Conservation (phyloP, 441 rosid genomes). For the Eutrema salsugineum region DNA sequence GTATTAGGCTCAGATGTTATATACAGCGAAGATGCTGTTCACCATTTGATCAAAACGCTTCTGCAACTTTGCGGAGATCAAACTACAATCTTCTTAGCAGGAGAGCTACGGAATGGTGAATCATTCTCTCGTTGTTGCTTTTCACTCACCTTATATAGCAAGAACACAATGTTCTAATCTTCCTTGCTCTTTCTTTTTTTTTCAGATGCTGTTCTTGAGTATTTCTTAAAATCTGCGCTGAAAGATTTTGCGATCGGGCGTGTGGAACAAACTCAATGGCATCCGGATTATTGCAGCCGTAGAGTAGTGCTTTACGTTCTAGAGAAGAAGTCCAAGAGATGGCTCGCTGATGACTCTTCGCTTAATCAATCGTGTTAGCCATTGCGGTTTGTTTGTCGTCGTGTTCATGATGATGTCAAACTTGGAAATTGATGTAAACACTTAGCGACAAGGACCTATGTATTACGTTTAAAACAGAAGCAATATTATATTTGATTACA, state of each 20-base stretch:
- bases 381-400: background rate
- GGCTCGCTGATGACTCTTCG: slow-evolving; percentile 21
- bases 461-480: too few relatives aligned
- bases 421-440: too few relatives aligned
- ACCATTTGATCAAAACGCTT: slow-evolving; percentile 70
- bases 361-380: slow-evolving; percentile 28
- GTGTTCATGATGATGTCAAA: background rate
- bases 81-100: slow-evolving; percentile 73
- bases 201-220: slow-evolving; percentile 78
- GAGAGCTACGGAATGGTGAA: slow-evolving; percentile 80
- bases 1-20: slow-evolving; percentile 78
- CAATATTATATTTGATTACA: too few relatives aligned
- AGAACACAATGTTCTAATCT: background rate
- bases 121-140: background rate
- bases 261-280: slow-evolving; percentile 71
- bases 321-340: slow-evolving; percentile 50
- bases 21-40: slow-evolving; percentile 81
- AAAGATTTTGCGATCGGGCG: slow-evolving; percentile 68
- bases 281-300: slow-evolving; percentile 69
- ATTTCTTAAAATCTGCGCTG: slow-evolving; percentile 72
- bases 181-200: background rate
- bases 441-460: too few relatives aligned
- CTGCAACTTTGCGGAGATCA: slow-evolving; percentile 55
- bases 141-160: background rate
- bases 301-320: slow-evolving; percentile 73